These are phyloP conservation scores for Sungouiozyma intestinalis DNA, from an alignment of 805 yeast genomes.

Conservation along the genomic window DNA sequence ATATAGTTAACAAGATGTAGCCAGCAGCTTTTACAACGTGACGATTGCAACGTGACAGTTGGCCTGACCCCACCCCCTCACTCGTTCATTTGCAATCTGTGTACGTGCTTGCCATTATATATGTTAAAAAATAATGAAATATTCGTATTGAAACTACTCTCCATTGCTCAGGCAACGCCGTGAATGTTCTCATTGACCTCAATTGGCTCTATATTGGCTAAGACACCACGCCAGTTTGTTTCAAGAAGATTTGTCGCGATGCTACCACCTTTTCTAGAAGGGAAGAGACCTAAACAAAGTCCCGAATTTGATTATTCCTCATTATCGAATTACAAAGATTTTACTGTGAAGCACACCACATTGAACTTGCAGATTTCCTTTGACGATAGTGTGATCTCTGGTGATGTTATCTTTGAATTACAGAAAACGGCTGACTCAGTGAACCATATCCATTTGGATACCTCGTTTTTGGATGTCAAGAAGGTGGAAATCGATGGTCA, in stretches of 20 bases:
- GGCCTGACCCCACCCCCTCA: too few relatives aligned
- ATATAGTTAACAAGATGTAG: background rate
- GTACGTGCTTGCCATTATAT: too few relatives aligned
- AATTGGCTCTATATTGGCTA: too few relatives aligned
- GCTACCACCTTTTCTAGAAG: conserved; percentile 22
- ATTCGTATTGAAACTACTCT: too few relatives aligned
- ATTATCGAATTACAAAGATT: conserved; percentile 54
- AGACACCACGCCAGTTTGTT: background rate
- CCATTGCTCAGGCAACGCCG: too few relatives aligned
- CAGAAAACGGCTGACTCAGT: conserved; percentile 21
- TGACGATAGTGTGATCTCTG: conserved; percentile 39
- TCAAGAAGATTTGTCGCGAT: conserved; percentile 4
- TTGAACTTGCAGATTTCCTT: conserved; percentile 49
- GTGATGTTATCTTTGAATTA: conserved; percentile 44
- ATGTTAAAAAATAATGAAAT: too few relatives aligned
- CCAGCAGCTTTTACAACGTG: too few relatives aligned
- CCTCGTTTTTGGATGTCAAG: conserved; percentile 48
- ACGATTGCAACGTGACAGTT: too few relatives aligned
- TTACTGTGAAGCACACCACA: conserved; percentile 41
- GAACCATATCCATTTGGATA: conserved; percentile 47
- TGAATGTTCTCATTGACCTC: too few relatives aligned
- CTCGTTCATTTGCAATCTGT: too few relatives aligned
- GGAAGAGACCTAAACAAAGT: conserved; percentile 22
- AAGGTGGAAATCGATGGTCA: conserved; percentile 36
- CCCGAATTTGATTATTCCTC: conserved; percentile 70